These are phyloP conservation scores for Boletus holoroseus DNA, from an alignment of 1,284 basidiomycete genomes.

Conservation along the genomic window DNA sequence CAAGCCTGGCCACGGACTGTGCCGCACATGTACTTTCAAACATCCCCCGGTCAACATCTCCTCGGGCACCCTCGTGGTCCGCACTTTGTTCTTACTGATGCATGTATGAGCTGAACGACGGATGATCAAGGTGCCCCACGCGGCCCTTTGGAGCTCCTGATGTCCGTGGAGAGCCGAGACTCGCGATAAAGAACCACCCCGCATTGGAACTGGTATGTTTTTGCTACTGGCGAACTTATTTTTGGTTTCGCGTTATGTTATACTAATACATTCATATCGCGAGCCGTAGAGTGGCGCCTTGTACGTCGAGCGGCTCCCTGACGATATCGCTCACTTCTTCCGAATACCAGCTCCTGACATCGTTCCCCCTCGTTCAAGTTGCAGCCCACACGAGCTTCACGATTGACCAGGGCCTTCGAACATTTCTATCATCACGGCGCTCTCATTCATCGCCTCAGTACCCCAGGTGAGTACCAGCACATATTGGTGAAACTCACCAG, in stretches of 20 bases:
- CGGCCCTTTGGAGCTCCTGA: neutral
- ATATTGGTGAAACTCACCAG: neutral
- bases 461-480: neutral
- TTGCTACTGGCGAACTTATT: slow-evolving; percentile 5
- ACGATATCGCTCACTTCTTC: neutral
- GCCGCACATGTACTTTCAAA: slow-evolving; percentile 11
- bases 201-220: slow-evolving; percentile 5
- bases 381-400: neutral
- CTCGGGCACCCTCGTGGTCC: slow-evolving; percentile 1
- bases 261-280: neutral
- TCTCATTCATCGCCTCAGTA: neutral
- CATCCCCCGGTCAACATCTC: neutral
- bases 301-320: neutral
- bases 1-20: slow-evolving; percentile 14
- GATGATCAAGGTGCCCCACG: neutral
- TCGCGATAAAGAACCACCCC: neutral
- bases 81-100: neutral
- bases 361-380: neutral
- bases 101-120: neutral
- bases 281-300: slow-evolving; percentile 10
- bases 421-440: neutral
- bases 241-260: slow-evolving; percentile 4
- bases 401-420: neutral
- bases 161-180: neutral
- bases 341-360: neutral